Conservation (phyloP, 352 stramenopile genomes). For the Detonula confervacea region DNA sequence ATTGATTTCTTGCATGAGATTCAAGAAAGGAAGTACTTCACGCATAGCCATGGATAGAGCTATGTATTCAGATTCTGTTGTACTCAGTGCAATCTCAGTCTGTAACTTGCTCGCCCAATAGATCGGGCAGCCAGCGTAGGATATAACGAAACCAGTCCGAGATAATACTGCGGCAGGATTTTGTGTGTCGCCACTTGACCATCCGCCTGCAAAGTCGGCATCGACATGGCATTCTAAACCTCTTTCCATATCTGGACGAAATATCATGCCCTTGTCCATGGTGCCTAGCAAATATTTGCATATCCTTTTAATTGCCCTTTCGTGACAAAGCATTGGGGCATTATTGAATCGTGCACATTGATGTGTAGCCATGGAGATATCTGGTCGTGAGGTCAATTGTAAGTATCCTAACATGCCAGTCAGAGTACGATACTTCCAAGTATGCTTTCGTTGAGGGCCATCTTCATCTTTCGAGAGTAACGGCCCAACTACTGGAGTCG, state of each 20-base stretch:
- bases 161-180: conserved; percentile 28
- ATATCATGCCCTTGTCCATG: conserved; percentile 22
- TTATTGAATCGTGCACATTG: conserved; percentile 30
- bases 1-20: conserved; percentile 31
- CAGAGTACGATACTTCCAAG: conserved; percentile 5
- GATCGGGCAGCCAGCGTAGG: conserved; percentile 52
- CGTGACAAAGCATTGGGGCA: conserved; percentile 36
- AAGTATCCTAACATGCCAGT: conserved; percentile 13
- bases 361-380: conserved; percentile 26
- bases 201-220: conserved; percentile 52
- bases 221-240: conserved; percentile 54
- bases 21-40: conserved; percentile 41
- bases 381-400: background rate
- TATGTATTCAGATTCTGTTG: conserved; percentile 59
- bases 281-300: conserved; percentile 34
- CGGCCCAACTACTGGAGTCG: background rate
- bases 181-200: background rate
- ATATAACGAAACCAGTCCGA: conserved; percentile 53
- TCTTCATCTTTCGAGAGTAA: conserved; percentile 4
- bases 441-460: background rate
- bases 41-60: conserved; percentile 21
- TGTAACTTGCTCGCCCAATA: conserved; percentile 49
- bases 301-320: conserved; percentile 41
- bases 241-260: conserved; percentile 11
- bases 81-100: conserved; percentile 52